These are phyloP conservation scores for Hyaloscypha hepaticicola DNA, from an alignment of 495 filamentous ascomycete genomes.

Conservation along the genomic window DNA sequence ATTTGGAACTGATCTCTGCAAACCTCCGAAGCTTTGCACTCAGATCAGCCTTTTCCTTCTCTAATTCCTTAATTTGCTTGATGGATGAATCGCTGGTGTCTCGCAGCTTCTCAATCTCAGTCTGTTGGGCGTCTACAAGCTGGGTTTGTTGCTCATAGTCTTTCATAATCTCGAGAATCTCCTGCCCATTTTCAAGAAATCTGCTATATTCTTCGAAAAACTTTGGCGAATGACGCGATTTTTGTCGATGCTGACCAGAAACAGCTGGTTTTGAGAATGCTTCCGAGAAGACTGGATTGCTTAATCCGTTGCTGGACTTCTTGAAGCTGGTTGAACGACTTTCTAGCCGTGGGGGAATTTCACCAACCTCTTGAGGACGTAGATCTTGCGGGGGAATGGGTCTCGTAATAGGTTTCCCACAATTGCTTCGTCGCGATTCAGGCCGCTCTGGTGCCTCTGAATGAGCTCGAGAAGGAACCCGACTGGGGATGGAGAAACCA, in stretches of 20 bases:
- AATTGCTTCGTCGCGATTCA: slow-evolving; percentile 16
- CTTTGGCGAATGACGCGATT: not conserved
- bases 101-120: slow-evolving; percentile 17
- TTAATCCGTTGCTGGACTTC: slow-evolving; percentile 2
- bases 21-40: slow-evolving; percentile 17
- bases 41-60: slow-evolving; percentile 17
- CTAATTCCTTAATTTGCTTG: slow-evolving; percentile 10
- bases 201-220: not conserved
- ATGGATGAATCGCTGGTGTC: not conserved
- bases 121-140: slow-evolving; percentile 7
- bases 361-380: not conserved
- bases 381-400: not conserved
- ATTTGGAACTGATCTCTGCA: slow-evolving; percentile 11
- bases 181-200: not conserved
- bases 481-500: not conserved
- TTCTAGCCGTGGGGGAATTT: not conserved
- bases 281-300: not conserved
- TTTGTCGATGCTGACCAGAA: not conserved
- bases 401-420: slow-evolving; percentile 2
- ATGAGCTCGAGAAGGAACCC: not conserved
- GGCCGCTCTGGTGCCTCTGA: slow-evolving; percentile 1
- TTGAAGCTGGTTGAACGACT: slow-evolving; percentile 5
- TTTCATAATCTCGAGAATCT: not conserved
- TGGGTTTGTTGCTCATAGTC: slow-evolving; percentile 8
- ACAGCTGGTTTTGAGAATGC: not conserved